phyloP scores from a whole-genome alignment of 2,329 filamentous ascomycete genomes.

The Alternaria sp. region DNA sequence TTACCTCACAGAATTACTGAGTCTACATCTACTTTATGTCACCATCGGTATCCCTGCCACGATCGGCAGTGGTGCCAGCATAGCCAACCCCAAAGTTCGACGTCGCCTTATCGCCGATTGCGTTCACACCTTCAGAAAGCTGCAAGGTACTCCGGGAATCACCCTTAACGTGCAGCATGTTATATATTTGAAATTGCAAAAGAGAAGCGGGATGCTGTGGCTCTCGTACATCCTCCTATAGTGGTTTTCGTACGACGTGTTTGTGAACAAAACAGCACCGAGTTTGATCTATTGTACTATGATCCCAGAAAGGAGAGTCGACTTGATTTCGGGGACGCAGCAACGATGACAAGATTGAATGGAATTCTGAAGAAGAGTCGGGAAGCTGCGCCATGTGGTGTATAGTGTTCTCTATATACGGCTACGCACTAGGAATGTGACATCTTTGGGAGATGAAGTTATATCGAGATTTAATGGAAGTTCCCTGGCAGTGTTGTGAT shows the following conservation, averaged over 20 bases:
- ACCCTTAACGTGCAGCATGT: constrained; percentile 4
- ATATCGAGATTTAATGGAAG: no score
- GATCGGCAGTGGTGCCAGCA: neutral
- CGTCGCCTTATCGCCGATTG: neutral
- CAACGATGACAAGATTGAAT: neutral
- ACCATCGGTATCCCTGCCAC: neutral
- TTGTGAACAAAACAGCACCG: neutral
- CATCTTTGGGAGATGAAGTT: no score
- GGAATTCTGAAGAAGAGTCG: constrained; percentile 5
- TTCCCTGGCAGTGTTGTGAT: no score
- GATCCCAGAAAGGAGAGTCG: neutral
- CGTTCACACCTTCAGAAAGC: neutral
- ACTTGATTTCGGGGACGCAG: neutral
- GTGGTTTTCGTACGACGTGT: constrained; percentile 3
- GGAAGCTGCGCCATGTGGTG: neutral
- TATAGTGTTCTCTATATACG: neutral
- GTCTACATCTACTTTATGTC: constrained; percentile 1
- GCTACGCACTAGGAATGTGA: no score
- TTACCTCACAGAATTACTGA: neutral
- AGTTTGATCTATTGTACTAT: constrained; percentile 1
- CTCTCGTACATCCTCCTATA: neutral
- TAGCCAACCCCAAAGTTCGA: neutral
- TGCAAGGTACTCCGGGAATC: neutral
- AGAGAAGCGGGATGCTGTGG: neutral
- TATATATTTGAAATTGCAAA: constrained; percentile 3